Evolutionary conservation across 768 basidiomycete genomes (phyloP).

Genomic region (Tulasnella sp.): DNA sequence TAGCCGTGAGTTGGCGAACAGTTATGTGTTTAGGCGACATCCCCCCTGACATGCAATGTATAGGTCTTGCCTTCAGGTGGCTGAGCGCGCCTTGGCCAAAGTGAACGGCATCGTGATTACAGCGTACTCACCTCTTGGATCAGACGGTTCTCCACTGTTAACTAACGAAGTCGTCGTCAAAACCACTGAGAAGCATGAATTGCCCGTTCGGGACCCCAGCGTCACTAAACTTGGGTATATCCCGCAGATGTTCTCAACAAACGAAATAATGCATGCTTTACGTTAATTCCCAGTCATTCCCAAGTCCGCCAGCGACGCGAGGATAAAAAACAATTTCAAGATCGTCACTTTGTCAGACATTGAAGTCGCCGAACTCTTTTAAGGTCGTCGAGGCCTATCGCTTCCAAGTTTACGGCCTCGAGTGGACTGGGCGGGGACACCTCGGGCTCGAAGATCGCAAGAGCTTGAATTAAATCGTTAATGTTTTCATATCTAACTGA

Average conservation of each 20-base stretch:
- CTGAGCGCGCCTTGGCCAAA: conserved; percentile 48
- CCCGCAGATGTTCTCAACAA: conserved; percentile 22
- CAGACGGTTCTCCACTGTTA: conserved; percentile 22
- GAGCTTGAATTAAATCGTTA: neutral
- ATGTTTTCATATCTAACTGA: neutral
- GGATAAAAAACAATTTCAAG: conserved; percentile 40
- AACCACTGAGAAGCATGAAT: conserved; percentile 25
- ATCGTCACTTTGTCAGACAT: conserved; percentile 51
- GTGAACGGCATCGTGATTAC: conserved; percentile 59
- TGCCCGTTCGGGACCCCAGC: no score
- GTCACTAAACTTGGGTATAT: neutral
- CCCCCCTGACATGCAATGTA: no score
- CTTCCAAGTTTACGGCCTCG: conserved; percentile 56
- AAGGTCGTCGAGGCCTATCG: conserved; percentile 49
- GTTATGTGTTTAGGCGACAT: neutral
- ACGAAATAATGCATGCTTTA: no score
- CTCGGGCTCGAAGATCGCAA: conserved; percentile 51
- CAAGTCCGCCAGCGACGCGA: conserved; percentile 24
- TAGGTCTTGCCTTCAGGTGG: conserved; percentile 32
- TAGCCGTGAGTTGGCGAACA: neutral
- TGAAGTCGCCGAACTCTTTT: conserved; percentile 48
- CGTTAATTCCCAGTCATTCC: conserved; percentile 27
- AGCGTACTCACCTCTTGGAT: conserved; percentile 61
- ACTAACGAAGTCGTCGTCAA: conserved; percentile 22
- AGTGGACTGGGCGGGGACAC: conserved; percentile 52